Conservation (phyloP, 768 basidiomycete genomes). For the Macrolepiota fuliginosa region DNA sequence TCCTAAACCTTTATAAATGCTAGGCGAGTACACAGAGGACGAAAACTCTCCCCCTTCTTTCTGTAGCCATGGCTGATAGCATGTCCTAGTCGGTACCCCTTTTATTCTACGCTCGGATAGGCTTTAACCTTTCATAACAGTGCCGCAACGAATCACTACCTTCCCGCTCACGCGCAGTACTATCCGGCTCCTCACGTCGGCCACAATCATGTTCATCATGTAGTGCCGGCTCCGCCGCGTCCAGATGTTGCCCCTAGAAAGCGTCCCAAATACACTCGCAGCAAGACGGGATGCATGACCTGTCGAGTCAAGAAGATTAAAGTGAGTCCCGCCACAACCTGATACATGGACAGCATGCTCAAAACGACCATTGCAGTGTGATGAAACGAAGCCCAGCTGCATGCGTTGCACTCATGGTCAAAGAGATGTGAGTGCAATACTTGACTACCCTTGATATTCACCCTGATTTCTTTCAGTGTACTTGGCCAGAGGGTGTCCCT, state of each 20-base stretch:
- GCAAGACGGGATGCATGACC: conserved; percentile 92
- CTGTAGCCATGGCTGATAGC: conserved; percentile 46
- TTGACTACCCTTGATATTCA: conserved; percentile 1
- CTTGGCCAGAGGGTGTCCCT: conserved; percentile 81
- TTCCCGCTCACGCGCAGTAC: conserved; percentile 37
- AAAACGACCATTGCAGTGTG: conserved; percentile 54
- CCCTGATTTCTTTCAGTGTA: conserved; percentile 49
- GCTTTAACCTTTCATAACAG: conserved; percentile 25
- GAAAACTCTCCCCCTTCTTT: conserved; percentile 36
- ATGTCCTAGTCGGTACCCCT: conserved; percentile 50
- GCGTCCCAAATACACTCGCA: conserved; percentile 90
- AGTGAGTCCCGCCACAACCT: conserved; percentile 39
- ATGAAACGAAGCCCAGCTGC: conserved; percentile 87
- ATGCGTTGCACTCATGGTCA: conserved; percentile 84
- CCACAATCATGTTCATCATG: conserved; percentile 32
- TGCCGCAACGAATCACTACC: conserved; percentile 39
- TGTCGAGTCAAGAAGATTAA: conserved; percentile 96
- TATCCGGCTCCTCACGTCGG: conserved; percentile 34
- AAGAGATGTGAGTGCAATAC: conserved; percentile 57
- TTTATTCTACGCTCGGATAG: conserved; percentile 7
- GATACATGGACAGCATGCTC: background rate
- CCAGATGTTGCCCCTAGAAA: conserved; percentile 59
- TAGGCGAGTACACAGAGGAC: conserved; percentile 39
- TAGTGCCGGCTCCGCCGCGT: conserved; percentile 41
- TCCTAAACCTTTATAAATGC: conserved; percentile 51